These are phyloP conservation scores for Spinacia oleracea DNA, from an alignment of 179 eudicot genomes.

Conservation along the genomic window DNA sequence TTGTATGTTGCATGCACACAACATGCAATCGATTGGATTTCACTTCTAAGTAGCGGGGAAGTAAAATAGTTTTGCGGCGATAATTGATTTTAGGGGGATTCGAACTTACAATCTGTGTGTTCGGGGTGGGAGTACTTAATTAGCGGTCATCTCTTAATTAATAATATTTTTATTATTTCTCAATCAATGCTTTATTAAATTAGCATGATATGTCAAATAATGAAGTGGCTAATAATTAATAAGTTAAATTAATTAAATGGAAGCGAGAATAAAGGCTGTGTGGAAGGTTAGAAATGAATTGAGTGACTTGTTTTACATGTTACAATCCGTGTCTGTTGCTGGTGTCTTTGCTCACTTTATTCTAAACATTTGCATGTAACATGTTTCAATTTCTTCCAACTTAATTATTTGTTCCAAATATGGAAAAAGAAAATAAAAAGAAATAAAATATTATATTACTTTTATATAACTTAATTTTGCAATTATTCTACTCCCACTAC, in stretches of 20 bases:
- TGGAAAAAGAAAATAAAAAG: not conserved
- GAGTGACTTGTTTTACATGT: slow-evolving; percentile 10
- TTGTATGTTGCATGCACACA: too few relatives aligned
- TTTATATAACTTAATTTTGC: not conserved
- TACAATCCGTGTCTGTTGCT: slow-evolving; percentile 43
- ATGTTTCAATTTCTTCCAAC: not conserved
- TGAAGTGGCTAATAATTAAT: not conserved
- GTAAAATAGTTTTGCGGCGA: too few relatives aligned
- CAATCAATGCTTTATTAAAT: not conserved
- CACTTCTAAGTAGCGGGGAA: too few relatives aligned
- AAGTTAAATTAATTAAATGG: not conserved
- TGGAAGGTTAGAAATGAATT: not conserved
- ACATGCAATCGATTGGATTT: too few relatives aligned
- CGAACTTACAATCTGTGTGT: too few relatives aligned
- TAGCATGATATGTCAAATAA: not conserved
- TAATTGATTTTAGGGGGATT: too few relatives aligned
- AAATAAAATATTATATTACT: not conserved
- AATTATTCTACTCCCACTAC: not conserved
- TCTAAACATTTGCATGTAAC: slow-evolving; percentile 17
- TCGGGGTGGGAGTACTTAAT: too few relatives aligned
- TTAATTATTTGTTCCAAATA: not conserved
- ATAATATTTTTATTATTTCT: too few relatives aligned
- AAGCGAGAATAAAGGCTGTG: slow-evolving; percentile 18
- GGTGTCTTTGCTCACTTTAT: slow-evolving; percentile 20
- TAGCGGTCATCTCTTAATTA: too few relatives aligned